Evolutionary conservation across 345 rosid species (phyloP), one percentile per base, ranked within the genome.

Genomic region (Ailanthus altissimus): DNA sequence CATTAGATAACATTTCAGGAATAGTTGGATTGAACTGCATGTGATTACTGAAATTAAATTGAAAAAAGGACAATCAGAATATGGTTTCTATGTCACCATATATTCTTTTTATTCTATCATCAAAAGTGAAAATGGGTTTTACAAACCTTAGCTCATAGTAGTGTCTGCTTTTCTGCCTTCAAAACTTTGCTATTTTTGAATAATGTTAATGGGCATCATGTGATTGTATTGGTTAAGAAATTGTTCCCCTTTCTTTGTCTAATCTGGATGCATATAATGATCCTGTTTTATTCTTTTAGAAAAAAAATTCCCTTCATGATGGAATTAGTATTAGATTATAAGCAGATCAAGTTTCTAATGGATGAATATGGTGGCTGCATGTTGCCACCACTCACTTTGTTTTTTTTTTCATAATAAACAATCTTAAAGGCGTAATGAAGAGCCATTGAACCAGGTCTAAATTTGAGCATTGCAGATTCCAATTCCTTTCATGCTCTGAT

Each of bases 331-430:
- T 64, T 8, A 64, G 25, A 38, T 38, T 5, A 40, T 65, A 8
- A 42, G 15, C 16, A 43, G 13, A 5, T 66, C 8, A 42, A 40
- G 26, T 65, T 42, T 40, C 26, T 6, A 25, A 36, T n/a, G 16
- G 18, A 1, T 0, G 20, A 5, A 50, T 42, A 20, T 10, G 61
- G 46, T 51, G 43, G 61, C 20, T 32, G 28, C 28, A 70, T 10
- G 60, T 53, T 53, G 74, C 60, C 45, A 54, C 62, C 74, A 36
- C 60, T 53, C 62, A 36, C 45, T 69, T n/a, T n/a, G n/a, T n/a
- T n/a, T n/a, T n/a, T n/a, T n/a, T 69, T 69, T 2, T 13, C 47
- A 32, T 3, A 20, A 10, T 51, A 28, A 50, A 50, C 45, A 51
- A 20, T 40, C 21, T 65, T 12, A 63, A 38, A 38, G 47, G 68